A percentile compares a stretch with the other conserved stretches of the same genome.
Conservation (phyloP, 2,329 filamentous ascomycete species). For the Botryotinia convoluta region DNA sequence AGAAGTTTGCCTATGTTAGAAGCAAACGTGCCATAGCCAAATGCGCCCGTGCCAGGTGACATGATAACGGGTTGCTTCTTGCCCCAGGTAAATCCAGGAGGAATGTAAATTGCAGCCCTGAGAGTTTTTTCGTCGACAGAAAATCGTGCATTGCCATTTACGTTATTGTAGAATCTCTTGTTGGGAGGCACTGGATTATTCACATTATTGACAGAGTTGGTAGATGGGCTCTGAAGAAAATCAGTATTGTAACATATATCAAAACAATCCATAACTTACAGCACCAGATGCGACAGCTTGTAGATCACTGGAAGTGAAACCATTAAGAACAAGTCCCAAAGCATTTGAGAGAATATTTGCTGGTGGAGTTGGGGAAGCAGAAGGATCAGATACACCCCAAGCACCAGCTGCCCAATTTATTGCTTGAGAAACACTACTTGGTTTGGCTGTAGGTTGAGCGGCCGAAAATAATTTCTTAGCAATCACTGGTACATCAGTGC, state of each 20-base stretch:
- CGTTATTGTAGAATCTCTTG: constrained; percentile 29
- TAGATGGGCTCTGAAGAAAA: background rate
- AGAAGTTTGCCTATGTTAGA: constrained; percentile 50
- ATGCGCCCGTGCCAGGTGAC: constrained; percentile 52
- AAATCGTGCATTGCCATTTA: constrained; percentile 47
- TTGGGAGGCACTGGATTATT: background rate
- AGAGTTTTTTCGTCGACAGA: constrained; percentile 46
- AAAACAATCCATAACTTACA: background rate
- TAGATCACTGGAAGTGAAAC: constrained; percentile 25
- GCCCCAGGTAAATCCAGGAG: constrained; percentile 47
- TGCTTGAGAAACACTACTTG: constrained; percentile 31
- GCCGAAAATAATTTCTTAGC: constrained; percentile 26
- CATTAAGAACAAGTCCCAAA: constrained; percentile 24
- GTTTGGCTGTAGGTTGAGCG: constrained; percentile 33
- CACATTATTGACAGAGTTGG: background rate
- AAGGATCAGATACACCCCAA: constrained; percentile 14
- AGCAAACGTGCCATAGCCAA: constrained; percentile 41
- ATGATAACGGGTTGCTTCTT: constrained; percentile 49
- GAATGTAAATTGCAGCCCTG: constrained; percentile 52
- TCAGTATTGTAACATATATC: background rate
- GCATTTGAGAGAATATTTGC: constrained; percentile 24
- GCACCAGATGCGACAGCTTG: constrained; percentile 13
- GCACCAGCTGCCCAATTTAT: constrained; percentile 18
- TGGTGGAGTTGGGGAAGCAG: constrained; percentile 19
- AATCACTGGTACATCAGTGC: constrained; percentile 23